Conservation (phyloP, 306 rosid genomes). For the Lathyrus oleraceus region DNA sequence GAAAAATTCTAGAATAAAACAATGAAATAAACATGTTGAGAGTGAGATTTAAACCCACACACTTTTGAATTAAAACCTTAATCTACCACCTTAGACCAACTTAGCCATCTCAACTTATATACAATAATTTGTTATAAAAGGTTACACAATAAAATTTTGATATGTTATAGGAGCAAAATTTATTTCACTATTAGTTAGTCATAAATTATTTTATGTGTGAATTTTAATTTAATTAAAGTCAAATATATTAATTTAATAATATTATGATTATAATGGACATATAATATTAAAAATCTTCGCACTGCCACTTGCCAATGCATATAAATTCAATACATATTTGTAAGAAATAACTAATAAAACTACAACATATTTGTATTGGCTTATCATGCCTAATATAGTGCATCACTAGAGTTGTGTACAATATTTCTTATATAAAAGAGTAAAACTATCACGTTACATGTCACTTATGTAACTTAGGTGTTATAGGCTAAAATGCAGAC, state of each 20-base stretch:
- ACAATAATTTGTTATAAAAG: too few relatives aligned
- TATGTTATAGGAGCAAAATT: too few relatives aligned
- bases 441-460: neutral
- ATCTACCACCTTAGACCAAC: too few relatives aligned
- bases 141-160: too few relatives aligned
- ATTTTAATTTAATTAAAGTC: neutral
- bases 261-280: neutral
- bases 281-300: neutral
- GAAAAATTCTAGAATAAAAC: too few relatives aligned
- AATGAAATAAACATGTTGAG: too few relatives aligned
- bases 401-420: neutral
- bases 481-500: conserved; percentile 77
- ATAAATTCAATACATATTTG: neutral
- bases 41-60: too few relatives aligned
- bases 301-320: neutral
- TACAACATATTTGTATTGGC: conserved; percentile 3
- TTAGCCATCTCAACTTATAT: too few relatives aligned
- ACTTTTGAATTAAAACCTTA: too few relatives aligned
- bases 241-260: neutral
- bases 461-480: conserved; percentile 50
- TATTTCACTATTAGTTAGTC: too few relatives aligned
- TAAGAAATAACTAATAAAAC: neutral
- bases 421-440: neutral
- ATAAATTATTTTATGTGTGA: neutral
- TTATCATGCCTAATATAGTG: neutral